Evolutionary conservation across 2,329 filamentous ascomycete species (phyloP).

Genomic region (Talaromyces islandicus): DNA sequence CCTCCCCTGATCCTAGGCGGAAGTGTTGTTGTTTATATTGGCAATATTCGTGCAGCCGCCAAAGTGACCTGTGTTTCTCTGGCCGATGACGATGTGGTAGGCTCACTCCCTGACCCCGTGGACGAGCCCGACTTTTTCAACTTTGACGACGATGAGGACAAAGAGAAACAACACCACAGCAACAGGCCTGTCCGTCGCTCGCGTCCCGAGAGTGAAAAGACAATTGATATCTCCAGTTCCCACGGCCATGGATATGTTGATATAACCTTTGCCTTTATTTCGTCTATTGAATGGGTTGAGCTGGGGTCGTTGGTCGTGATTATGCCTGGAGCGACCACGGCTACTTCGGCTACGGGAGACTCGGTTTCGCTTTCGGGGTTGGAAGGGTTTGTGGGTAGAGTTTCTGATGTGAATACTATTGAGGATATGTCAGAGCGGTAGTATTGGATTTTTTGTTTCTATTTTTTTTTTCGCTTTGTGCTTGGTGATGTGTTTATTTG

Average conservation of each 20-base stretch:
- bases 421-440: conserved; percentile 70
- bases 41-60: conserved; percentile 77
- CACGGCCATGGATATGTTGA: conserved; percentile 26
- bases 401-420: conserved; percentile 27
- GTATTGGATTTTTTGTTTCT: not conserved
- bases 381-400: conserved; percentile 54
- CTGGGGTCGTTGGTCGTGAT: conserved; percentile 52
- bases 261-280: conserved; percentile 53
- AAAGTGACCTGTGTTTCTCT: conserved; percentile 58
- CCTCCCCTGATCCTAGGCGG: conserved; percentile 52
- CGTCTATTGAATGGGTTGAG: conserved; percentile 53
- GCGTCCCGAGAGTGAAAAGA: conserved; percentile 21
- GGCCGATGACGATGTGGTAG: conserved; percentile 24
- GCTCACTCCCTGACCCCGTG: conserved; percentile 19
- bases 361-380: conserved; percentile 47
- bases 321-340: conserved; percentile 51
- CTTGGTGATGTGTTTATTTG: not conserved
- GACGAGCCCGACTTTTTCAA: conserved; percentile 38
- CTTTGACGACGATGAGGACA: conserved; percentile 33
- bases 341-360: conserved; percentile 43
- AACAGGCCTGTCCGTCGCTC: conserved; percentile 6
- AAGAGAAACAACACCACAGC: conserved; percentile 8
- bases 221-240: conserved; percentile 18
- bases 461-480: not conserved
- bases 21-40: conserved; percentile 70